Conservation (phyloP, 495 filamentous ascomycete genomes). For the Tetracladium marchalianum region DNA sequence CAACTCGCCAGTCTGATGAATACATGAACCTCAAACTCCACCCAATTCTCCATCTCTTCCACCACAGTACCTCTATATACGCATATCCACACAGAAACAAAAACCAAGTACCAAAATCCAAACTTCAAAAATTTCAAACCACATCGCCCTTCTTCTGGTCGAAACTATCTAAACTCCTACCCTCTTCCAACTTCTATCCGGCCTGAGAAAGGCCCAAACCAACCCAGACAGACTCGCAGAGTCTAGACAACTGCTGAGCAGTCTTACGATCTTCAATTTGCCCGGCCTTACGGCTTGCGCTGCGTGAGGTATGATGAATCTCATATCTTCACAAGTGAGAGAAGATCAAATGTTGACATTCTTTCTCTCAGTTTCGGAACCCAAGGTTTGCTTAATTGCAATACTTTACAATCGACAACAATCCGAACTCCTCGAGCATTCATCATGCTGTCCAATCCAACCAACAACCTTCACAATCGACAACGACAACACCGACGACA, state of each 20-base stretch:
- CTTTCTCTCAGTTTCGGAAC: constrained; percentile 41
- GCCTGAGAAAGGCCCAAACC: constrained; percentile 17
- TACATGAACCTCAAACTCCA: constrained; percentile 1
- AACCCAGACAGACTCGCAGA: constrained; percentile 20
- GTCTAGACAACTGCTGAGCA: constrained; percentile 35
- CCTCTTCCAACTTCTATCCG: constrained; percentile 6
- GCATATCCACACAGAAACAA: neutral
- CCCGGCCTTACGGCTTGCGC: constrained; percentile 64
- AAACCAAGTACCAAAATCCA: neutral
- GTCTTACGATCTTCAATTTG: constrained; percentile 25
- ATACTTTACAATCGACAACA: constrained; percentile 37
- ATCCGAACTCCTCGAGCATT: constrained; percentile 54
- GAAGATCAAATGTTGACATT: constrained; percentile 3
- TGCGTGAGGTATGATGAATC: constrained; percentile 52
- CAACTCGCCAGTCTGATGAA: no score
- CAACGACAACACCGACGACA: constrained; percentile 75
- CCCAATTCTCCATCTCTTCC: neutral
- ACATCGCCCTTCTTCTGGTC: constrained; percentile 5
- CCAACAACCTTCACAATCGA: constrained; percentile 55
- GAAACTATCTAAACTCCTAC: neutral
- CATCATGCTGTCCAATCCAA: constrained; percentile 70
- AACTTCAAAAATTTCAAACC: neutral
- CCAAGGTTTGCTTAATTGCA: constrained; percentile 33
- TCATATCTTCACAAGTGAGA: neutral
- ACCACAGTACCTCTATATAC: neutral